A percentile compares a stretch with the other conserved stretches of the same genome.
Conservation (phyloP, 805 yeast species). For the Saccharomycopsis schoenii region DNA sequence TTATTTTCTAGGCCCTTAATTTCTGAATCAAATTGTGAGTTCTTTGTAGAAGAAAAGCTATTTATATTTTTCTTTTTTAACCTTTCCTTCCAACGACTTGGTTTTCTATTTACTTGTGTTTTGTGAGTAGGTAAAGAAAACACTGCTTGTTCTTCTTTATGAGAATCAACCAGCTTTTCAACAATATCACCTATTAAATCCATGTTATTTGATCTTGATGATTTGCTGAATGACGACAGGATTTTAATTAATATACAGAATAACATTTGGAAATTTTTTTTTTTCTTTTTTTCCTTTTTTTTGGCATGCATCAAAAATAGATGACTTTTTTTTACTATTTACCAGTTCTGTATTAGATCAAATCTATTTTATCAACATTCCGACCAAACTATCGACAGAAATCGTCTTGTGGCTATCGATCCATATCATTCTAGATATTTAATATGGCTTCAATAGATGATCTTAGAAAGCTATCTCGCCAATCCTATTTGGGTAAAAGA, state of each 20-base stretch:
- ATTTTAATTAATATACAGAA: too few species aligned
- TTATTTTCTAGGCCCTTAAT: not conserved
- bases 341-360: not conserved
- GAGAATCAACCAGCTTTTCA: slow-evolving; percentile 41
- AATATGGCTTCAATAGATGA: slow-evolving; percentile 1
- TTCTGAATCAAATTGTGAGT: slow-evolving; percentile 5
- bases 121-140: slow-evolving; percentile 4
- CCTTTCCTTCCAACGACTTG: slow-evolving; percentile 42
- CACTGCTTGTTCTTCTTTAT: slow-evolving; percentile 16
- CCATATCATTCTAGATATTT: not conserved
- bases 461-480: slow-evolving; percentile 15
- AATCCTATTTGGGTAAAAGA: slow-evolving; percentile 8
- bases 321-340: not conserved
- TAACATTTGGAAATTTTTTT: too few species aligned
- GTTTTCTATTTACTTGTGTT: slow-evolving; percentile 25
- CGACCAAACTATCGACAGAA: too few species aligned
- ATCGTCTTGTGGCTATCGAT: too few species aligned
- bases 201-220: slow-evolving; percentile 30
- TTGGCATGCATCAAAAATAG: not conserved
- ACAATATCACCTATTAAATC: slow-evolving; percentile 65
- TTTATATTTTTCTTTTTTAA: slow-evolving; percentile 28
- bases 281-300: too few species aligned
- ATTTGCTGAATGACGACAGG: not conserved
- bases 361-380: too few species aligned
- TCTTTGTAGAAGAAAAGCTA: slow-evolving; percentile 20